Evolutionary conservation across 371 early-diverging fungal species (phyloP).

Genomic region (Chytridiales sp.): DNA sequence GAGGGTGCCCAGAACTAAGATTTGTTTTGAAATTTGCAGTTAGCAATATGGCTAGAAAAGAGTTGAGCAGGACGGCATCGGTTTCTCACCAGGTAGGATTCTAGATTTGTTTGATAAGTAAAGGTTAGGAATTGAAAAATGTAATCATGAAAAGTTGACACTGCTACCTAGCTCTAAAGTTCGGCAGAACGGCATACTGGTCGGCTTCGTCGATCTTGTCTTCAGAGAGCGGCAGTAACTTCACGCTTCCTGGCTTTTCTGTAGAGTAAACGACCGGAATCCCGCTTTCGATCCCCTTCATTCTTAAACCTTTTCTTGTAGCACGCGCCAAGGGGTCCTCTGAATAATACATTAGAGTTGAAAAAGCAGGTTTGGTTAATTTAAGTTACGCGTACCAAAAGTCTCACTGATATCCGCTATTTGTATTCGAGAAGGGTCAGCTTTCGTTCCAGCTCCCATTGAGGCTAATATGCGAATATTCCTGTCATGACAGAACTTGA

Average conservation of each 20-base stretch:
- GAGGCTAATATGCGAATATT: slow-evolving; percentile 74
- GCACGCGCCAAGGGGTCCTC: slow-evolving; percentile 92
- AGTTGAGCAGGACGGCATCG: neutral
- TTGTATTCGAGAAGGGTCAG: slow-evolving; percentile 90
- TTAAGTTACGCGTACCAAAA: slow-evolving; percentile 55
- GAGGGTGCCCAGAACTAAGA: slow-evolving; percentile 81
- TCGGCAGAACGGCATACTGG: slow-evolving; percentile 85
- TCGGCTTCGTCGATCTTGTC: slow-evolving; percentile 76
- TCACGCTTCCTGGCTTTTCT: slow-evolving; percentile 84
- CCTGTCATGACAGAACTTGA: slow-evolving; percentile 78
- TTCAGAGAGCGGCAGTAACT: slow-evolving; percentile 66
- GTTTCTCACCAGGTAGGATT: slow-evolving; percentile 28
- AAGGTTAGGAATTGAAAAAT: too few species aligned
- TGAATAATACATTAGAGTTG: slow-evolving; percentile 15
- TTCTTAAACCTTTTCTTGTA: slow-evolving; percentile 72
- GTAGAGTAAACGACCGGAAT: slow-evolving; percentile 89
- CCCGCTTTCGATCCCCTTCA: slow-evolving; percentile 67
- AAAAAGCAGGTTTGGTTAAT: neutral
- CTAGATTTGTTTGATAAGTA: slow-evolving; percentile 1
- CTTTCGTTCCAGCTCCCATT: slow-evolving; percentile 95
- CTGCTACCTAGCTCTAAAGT: slow-evolving; percentile 75
- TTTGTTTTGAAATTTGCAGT: neutral
- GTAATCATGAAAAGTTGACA: neutral
- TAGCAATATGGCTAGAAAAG: neutral
- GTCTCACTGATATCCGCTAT: slow-evolving; percentile 93